A percentile compares a stretch with the other conserved stretches of the same genome.
Conservation (phyloP, 2,329 filamentous ascomycete species). For the Bipolaris bicolor region DNA sequence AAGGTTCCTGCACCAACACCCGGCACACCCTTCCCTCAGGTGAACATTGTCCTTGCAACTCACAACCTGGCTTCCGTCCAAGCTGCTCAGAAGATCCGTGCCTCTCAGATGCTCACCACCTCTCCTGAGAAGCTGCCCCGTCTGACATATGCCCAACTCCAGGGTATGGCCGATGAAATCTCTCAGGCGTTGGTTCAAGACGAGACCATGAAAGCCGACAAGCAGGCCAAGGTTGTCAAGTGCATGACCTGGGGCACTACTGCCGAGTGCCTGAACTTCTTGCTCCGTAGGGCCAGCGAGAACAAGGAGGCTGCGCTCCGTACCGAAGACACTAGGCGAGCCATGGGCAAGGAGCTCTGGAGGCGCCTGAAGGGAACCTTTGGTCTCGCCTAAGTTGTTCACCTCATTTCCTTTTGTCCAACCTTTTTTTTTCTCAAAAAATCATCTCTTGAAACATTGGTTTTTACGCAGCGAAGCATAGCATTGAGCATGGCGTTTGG, state of each 20-base stretch:
- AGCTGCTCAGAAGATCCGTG: conserved; percentile 58
- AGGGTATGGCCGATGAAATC: conserved; percentile 96
- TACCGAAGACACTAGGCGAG: conserved; percentile 58
- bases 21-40: conserved; percentile 48
- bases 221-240: conserved; percentile 58
- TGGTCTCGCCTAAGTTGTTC: conserved; percentile 27
- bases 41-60: conserved; percentile 75
- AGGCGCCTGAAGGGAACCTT: conserved; percentile 43
- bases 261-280: conserved; percentile 80
- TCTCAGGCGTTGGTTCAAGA: conserved; percentile 63
- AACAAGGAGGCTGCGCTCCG: conserved; percentile 66
- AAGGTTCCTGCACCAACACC: conserved; percentile 54
- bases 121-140: conserved; percentile 38
- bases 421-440: not conserved
- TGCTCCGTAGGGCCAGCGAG: conserved; percentile 64
- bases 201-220: conserved; percentile 45
- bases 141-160: conserved; percentile 76
- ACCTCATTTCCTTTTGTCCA: not conserved
- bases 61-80: conserved; percentile 79
- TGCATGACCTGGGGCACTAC: conserved; percentile 63
- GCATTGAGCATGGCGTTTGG: conserved; percentile 1
- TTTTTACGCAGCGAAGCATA: not conserved
- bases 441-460: not conserved
- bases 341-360: conserved; percentile 59
- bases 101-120: conserved; percentile 48